Base-by-base conservation (phyloP, 2,329 filamentous ascomycete species). In the Aspergillus sp. region DNA sequence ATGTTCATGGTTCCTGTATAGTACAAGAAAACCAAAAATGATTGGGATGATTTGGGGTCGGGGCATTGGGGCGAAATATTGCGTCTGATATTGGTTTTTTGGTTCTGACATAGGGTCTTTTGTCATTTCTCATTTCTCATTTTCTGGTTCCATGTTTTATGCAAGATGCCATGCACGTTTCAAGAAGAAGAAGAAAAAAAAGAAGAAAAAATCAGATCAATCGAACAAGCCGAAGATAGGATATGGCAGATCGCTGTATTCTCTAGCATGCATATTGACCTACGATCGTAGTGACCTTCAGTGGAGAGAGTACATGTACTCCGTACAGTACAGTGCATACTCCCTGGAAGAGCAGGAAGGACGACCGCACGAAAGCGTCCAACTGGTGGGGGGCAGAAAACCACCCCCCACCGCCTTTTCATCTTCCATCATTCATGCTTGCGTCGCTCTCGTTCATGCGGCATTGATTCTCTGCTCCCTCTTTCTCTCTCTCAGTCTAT, bases 11-110 rank as follows among this genome's bases (percentile, higher is more conserved):
- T 70, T 42, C 69, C 68, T 75, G 72, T 75, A 76, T 70, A 77
- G 72, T 76, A 76, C 69, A 71, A 61, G 60, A 68, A 68, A 69
- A 64, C 55, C 61, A 65, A 66, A 67, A 69, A 64, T 69, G 66
- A 74, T 75, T 71, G 73, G 72, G 71, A 73, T 69, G 68, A 71
- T 71, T 71, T 76, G 71, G 72, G 72, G 65, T 71, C 67, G 72
- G 71, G 73, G 71, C 69, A 74, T 75, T 69, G 68, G 69, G 73
- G 72, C 73, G 72, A 75, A 42, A 75, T 69, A 71, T 65, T 75
- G 71, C 73, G 69, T 73, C 68, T 73, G 65, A 61, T 72, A 42
- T 42, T n/a, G 14, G 12, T 14, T 14, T 42, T n/a, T 42, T 42
- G 14, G 36, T 69, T 65, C 11, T 69, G 65, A 67, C 58, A 69